Evolutionary conservation across 2,329 filamentous ascomycete genomes (phyloP), one percentile per base, ranked within the genome.

Genomic region (Orbilia blumenaviensis): DNA sequence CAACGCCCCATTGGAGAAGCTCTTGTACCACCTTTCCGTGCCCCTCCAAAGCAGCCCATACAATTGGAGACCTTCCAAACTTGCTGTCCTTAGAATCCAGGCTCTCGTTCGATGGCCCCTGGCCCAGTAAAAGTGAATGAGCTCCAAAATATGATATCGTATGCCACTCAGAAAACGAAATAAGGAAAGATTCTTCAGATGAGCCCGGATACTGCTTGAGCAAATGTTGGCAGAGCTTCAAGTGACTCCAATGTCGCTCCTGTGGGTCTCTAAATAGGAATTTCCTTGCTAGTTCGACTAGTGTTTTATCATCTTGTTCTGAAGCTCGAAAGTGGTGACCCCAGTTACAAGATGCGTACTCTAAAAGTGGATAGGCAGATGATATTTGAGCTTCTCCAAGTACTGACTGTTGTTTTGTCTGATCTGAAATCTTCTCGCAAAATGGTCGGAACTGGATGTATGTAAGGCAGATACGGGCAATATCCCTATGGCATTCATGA

Each of bases 261-360:
- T 27, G 8, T 10, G 27, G n/a, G 21, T 12, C 16, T 9, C 27
- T 10, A 21, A 21, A 27, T 4, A 52, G 4, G 14, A 7, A 52
- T 21, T n/a, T 16, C n/a, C 27, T 27, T 8, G 46, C 21, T n/a
- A 27, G 16, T 9, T 25, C 16, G 6, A 25, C 21, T 21, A 25
- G 16, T 27, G 5, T 10, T 52, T 32, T 10, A 14, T 52, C 16
- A 4, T 32, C 27, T 21, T 21, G 27, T 7, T n/a, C 36, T 3
- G 8, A 10, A 7, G 7, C n/a, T 41, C 36, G 46, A 32, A 52
- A 80, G 79, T 84, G 82, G 68, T 81, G 12, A 0, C 80, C 82
- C 83, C 82, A 84, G 73, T 82, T 77, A 0, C 27, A n/a, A 8
- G 82, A 77, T 0, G 82, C 81, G 44, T 84, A 84, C 1, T 77